Base-by-base conservation (phyloP, 768 basidiomycete genomes). In the Epithele typhae region DNA sequence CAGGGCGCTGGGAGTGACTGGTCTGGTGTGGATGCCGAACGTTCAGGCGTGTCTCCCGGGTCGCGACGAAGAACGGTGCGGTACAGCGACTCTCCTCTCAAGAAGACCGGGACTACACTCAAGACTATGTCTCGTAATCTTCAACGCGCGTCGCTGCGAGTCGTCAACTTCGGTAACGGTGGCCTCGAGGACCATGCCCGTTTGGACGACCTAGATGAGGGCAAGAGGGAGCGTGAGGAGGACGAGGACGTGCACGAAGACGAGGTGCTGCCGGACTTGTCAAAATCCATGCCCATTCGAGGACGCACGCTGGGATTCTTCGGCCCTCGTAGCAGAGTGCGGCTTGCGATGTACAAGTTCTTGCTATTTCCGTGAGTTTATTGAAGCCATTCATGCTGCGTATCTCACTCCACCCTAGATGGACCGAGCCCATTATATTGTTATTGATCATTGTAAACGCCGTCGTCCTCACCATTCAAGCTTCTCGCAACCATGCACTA, bases 361-460 rank as follows among this genome's bases (percentile, higher is more conserved):
- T 70, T 98, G 18, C 70, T 84, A 11, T 78, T 81, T 62, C 72
- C 77, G 89, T 95, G 61, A 55, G 90, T 76, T 11, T n/a, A 46
- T 22, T 27, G 27, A 7, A 14, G 27, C 3, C 22, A 17, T 32
- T 22, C 24, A 12, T 18, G 5, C 23, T 18, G 2, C 22, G 32
- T 43, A n/a, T 32, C 39, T 35, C 38, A 54, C 25, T 2, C 10
- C 24, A 37, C 8, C 17, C 56, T n/a, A 92, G 90, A 49, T 87
- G 81, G 77, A 94, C 93, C 15, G 95, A 98, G 68, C 90, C 90
- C 22, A 49, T 71, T 19, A 88, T 97, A 49, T 77, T 98, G 36
- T 56, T 87, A 19, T 73, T 93, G 43, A 96, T 98, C 60, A 74
- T 97, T 46, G 51, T 85, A 52, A 87, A 96, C 59, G 88, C 90